These are phyloP conservation scores for Candolleomyces eurysporus DNA, from an alignment of 768 basidiomycete genomes.

Conservation along the genomic window DNA sequence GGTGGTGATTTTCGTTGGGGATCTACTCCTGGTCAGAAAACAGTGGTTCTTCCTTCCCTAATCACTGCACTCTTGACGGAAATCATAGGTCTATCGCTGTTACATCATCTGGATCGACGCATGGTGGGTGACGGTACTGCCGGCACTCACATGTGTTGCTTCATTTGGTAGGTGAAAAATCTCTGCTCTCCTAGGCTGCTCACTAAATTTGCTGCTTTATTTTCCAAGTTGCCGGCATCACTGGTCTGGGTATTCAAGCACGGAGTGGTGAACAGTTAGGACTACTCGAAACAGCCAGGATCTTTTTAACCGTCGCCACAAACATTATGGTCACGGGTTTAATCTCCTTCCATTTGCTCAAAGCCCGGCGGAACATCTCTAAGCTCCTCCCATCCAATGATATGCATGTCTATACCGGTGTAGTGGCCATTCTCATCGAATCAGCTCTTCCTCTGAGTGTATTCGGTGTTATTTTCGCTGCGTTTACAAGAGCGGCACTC, in stretches of 20 bases:
- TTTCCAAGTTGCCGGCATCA: not conserved
- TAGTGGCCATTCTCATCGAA: not conserved
- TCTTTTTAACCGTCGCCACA: not conserved
- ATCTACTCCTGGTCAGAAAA: not conserved
- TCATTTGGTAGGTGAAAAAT: not conserved
- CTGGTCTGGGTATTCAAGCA: no score
- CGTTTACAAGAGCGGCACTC: not conserved
- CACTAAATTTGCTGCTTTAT: not conserved
- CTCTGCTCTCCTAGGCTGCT: not conserved
- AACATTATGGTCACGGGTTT: constrained; percentile 1
- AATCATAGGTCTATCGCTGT: not conserved
- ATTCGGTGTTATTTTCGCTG: not conserved
- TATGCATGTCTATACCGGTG: not conserved
- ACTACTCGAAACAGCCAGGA: no score
- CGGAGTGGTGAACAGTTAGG: no score
- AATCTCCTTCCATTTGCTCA: not conserved
- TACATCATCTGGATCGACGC: not conserved
- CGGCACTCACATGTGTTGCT: not conserved
- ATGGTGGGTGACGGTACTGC: not conserved
- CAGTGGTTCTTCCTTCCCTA: not conserved
- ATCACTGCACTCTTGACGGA: not conserved
- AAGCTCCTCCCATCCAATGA: not conserved
- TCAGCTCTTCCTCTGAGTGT: not conserved
- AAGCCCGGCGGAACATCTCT: not conserved
- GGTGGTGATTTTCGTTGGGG: not conserved